These are phyloP conservation scores for Ascochyta koolunga DNA, from an alignment of 2,329 filamentous ascomycete species.

Conservation along the genomic window DNA sequence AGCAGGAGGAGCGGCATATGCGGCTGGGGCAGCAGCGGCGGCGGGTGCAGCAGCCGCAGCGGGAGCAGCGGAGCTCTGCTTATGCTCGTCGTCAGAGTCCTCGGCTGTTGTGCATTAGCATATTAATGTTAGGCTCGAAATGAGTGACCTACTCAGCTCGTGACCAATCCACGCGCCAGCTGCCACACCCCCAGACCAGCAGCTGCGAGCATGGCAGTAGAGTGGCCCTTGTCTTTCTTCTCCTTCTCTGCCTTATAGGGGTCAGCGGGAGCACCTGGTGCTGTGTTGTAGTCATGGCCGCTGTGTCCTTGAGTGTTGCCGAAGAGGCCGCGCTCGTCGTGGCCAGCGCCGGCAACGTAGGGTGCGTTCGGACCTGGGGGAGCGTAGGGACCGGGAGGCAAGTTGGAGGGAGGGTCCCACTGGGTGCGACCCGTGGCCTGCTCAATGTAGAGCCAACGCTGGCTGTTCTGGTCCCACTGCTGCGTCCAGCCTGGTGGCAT, in stretches of 20 bases:
- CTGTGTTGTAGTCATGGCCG: slow-evolving; percentile 34
- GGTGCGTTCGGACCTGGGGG: slow-evolving; percentile 38
- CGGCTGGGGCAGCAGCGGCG: slow-evolving; percentile 22
- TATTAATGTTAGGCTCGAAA: background rate
- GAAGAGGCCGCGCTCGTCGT: slow-evolving; percentile 38
- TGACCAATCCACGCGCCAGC: slow-evolving; percentile 65
- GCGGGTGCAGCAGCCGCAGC: slow-evolving; percentile 21
- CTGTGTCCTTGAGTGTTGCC: slow-evolving; percentile 36
- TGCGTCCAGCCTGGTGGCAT: slow-evolving; percentile 63
- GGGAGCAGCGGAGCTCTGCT: slow-evolving; percentile 20
- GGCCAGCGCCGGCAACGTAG: slow-evolving; percentile 26
- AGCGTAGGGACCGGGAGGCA: slow-evolving; percentile 42
- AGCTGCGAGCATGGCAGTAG: slow-evolving; percentile 58
- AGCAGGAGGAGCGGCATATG: slow-evolving; percentile 21
- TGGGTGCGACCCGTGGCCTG: slow-evolving; percentile 65
- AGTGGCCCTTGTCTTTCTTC: slow-evolving; percentile 50
- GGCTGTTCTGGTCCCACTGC: slow-evolving; percentile 66
- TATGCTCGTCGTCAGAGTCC: slow-evolving; percentile 43
- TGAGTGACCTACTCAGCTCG: slow-evolving; percentile 57
- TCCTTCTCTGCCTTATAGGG: slow-evolving; percentile 40
- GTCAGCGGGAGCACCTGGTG: slow-evolving; percentile 30
- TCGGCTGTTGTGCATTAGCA: slow-evolving; percentile 34
- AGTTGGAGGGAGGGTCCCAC: slow-evolving; percentile 63
- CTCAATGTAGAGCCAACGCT: slow-evolving; percentile 71
- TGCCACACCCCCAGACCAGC: slow-evolving; percentile 64